Conservation (phyloP, 2,329 filamentous ascomycete genomes). For the Septoria petroselini region DNA sequence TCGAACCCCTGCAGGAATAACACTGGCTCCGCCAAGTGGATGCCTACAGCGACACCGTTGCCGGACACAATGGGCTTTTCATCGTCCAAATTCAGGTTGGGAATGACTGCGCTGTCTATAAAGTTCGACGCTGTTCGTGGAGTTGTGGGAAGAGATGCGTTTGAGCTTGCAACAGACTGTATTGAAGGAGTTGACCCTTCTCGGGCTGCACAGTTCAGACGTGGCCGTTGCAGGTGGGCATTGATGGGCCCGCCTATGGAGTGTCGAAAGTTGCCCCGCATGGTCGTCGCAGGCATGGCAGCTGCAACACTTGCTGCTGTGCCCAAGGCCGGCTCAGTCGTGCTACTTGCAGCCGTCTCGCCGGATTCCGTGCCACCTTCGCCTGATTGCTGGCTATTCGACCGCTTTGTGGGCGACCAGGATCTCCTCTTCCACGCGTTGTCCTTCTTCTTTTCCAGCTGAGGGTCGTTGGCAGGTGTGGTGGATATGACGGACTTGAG, state of each 20-base stretch:
- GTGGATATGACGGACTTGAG: constrained; percentile 46
- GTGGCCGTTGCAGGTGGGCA: constrained; percentile 41
- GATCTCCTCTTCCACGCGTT: constrained; percentile 32
- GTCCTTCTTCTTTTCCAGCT: constrained; percentile 16
- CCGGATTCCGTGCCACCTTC: constrained; percentile 17
- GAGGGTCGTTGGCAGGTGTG: constrained; percentile 12
- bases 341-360: constrained; percentile 2
- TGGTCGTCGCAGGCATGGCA: constrained; percentile 28
- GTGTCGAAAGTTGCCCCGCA: constrained; percentile 41
- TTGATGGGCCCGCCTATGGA: constrained; percentile 42
- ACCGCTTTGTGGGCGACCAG: constrained; percentile 33
- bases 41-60: constrained; percentile 70
- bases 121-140: constrained; percentile 22
- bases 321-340: constrained; percentile 12
- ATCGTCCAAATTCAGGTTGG: constrained; percentile 39
- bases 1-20: constrained; percentile 78
- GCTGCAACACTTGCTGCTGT: constrained; percentile 8
- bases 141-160: constrained; percentile 12
- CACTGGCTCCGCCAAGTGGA: constrained; percentile 74
- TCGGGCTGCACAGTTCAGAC: constrained; percentile 42
- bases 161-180: constrained; percentile 17
- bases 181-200: constrained; percentile 33
- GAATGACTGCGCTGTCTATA: constrained; percentile 29
- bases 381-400: constrained; percentile 22
- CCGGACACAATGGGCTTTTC: constrained; percentile 74